Evolutionary conservation across 345 rosid genomes (phyloP).

Genomic region (Viola odorata): DNA sequence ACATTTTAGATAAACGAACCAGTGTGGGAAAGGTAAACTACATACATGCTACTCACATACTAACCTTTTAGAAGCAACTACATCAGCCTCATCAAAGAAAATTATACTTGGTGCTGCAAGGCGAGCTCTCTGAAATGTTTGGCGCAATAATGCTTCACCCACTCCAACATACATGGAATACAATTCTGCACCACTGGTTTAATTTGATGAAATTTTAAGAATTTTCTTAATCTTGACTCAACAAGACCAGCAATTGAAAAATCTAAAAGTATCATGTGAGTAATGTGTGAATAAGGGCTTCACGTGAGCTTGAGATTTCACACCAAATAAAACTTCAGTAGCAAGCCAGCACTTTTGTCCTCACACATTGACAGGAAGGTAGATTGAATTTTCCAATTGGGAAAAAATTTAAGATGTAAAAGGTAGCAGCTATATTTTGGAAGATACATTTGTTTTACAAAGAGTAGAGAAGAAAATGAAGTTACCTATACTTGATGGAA

Average conservation of each 20-base stretch:
- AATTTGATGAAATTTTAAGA: constrained; percentile 7
- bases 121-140: constrained; percentile 83
- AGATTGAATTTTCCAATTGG: too few species aligned
- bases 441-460: too few species aligned
- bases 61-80: constrained; percentile 76
- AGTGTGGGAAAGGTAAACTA: not conserved
- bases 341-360: too few species aligned
- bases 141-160: constrained; percentile 87
- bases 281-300: too few species aligned
- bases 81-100: constrained; percentile 95
- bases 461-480: too few species aligned
- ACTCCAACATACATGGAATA: constrained; percentile 98
- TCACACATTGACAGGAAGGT: too few species aligned
- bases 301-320: too few species aligned
- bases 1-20: too few species aligned
- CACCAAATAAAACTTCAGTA: too few species aligned
- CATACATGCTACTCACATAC: not conserved
- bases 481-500: too few species aligned
- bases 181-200: constrained; percentile 78
- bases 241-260: not conserved
- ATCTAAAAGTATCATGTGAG: not conserved
- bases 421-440: too few species aligned
- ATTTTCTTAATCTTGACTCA: not conserved
- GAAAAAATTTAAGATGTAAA: too few species aligned
- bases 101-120: constrained; percentile 92